These are phyloP conservation scores for Cercospora zeina DNA, from an alignment of 2,329 filamentous ascomycete genomes.

Conservation along the genomic window DNA sequence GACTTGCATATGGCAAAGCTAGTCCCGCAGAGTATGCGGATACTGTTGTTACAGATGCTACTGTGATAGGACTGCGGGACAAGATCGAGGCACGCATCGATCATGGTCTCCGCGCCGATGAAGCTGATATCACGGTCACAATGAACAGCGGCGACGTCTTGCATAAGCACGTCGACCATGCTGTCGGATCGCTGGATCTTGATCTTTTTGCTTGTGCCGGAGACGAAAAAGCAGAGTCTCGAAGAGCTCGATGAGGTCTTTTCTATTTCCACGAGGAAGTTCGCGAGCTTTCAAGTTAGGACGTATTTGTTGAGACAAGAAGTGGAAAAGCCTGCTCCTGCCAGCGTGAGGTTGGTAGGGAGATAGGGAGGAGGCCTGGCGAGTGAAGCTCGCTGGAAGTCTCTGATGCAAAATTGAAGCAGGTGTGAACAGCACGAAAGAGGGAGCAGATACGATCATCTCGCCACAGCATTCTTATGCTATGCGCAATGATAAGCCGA, in stretches of 20 bases:
- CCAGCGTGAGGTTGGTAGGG: background rate
- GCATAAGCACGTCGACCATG: conserved; percentile 52
- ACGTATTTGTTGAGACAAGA: background rate
- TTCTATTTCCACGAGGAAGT: conserved; percentile 46
- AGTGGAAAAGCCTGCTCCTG: background rate
- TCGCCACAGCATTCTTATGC: background rate
- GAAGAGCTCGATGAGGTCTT: conserved; percentile 55
- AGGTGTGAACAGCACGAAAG: background rate
- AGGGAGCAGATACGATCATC: background rate
- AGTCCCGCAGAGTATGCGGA: conserved; percentile 56
- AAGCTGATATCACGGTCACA: conserved; percentile 44
- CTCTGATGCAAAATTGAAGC: background rate
- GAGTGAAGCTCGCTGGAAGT: too few relatives aligned
- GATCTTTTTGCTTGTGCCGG: conserved; percentile 50
- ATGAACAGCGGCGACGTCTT: conserved; percentile 44
- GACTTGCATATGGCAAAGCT: conserved; percentile 53
- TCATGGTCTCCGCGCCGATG: conserved; percentile 45
- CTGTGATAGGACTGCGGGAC: conserved; percentile 48
- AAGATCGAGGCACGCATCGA: conserved; percentile 50
- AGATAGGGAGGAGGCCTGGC: background rate
- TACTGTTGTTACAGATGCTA: conserved; percentile 46
- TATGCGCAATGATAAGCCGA: background rate
- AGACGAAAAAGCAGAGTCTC: conserved; percentile 51
- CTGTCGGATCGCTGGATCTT: conserved; percentile 55
- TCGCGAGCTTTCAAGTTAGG: background rate